phyloP scores from a whole-genome alignment of 225 moss, liverwort and hornwort species.

The Pleurozium schreberi region DNA sequence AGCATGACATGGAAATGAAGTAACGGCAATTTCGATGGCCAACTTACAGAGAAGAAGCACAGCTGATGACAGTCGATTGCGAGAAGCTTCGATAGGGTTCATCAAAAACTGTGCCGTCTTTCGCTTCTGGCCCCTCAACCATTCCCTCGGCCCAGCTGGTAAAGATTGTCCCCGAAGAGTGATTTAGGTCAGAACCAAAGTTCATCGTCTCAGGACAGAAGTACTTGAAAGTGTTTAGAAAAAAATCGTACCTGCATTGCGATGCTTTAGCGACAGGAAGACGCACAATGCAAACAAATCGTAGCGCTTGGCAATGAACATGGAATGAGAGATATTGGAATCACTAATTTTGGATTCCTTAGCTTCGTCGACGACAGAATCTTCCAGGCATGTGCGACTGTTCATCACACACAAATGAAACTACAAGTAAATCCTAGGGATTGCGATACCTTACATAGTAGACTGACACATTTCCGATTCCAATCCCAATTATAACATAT shows the following conservation, averaged over 20 bases:
- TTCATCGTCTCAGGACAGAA: not conserved
- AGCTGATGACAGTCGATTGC: slow-evolving; percentile 52
- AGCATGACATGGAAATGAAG: not conserved
- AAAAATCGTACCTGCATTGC: not conserved
- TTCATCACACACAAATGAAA: not conserved
- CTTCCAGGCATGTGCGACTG: not conserved
- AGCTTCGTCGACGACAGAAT: not conserved
- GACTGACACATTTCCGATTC: not conserved
- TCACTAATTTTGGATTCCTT: not conserved
- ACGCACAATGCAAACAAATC: not conserved
- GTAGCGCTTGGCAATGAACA: not conserved
- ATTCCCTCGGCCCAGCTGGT: slow-evolving; percentile 71
- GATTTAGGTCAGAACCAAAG: slow-evolving; percentile 8
- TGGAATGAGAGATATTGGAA: not conserved
- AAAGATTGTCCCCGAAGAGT: slow-evolving; percentile 5
- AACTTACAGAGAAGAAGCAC: slow-evolving; percentile 61
- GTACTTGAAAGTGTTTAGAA: not conserved
- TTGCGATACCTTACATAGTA: not conserved
- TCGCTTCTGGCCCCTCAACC: slow-evolving; percentile 76
- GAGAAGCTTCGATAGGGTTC: slow-evolving; percentile 70
- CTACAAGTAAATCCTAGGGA: not conserved
- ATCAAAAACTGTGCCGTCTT: slow-evolving; percentile 61
- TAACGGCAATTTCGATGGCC: not conserved
- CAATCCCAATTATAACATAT: not conserved
- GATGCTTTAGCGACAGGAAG: not conserved